phyloP scores from a whole-genome alignment of 169 alveolate species.

The Perkinsus marinus region DNA sequence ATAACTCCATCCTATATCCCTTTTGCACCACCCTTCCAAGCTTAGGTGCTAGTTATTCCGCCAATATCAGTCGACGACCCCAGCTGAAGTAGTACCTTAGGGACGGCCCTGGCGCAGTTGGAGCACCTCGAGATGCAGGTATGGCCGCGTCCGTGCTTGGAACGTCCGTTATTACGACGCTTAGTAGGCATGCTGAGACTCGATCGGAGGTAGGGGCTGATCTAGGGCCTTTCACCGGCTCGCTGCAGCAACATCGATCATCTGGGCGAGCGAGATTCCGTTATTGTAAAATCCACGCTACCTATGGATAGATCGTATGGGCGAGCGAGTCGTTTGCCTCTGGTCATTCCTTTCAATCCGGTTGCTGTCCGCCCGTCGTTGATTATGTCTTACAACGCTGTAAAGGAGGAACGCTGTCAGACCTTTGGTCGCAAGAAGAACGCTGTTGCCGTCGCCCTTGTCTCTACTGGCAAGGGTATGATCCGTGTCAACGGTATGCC shows the following conservation, averaged over 20 bases:
- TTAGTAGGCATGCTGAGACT: constrained; percentile 81
- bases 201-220: neutral
- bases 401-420: constrained; percentile 53
- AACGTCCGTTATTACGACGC: constrained; percentile 98
- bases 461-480: constrained; percentile 80
- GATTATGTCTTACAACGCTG: constrained; percentile 4
- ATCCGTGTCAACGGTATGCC: constrained; percentile 92
- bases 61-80: neutral
- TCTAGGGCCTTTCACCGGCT: neutral
- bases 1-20: too few relatives aligned
- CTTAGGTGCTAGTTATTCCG: too few relatives aligned
- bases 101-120: constrained; percentile 95
- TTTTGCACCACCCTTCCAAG: too few relatives aligned
- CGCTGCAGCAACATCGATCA: neutral
- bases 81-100: constrained; percentile 45
- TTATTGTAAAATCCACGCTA: neutral
- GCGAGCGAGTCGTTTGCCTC: neutral
- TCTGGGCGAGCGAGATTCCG: neutral
- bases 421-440: constrained; percentile 96
- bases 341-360: neutral
- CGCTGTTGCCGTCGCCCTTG: constrained; percentile 94
- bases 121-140: constrained; percentile 88
- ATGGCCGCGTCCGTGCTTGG: constrained; percentile 97
- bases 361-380: neutral
- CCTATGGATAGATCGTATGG: neutral